Evolutionary conservation across 2,329 filamentous ascomycete species (phyloP).

Genomic region (Cyclaneusma minus): DNA sequence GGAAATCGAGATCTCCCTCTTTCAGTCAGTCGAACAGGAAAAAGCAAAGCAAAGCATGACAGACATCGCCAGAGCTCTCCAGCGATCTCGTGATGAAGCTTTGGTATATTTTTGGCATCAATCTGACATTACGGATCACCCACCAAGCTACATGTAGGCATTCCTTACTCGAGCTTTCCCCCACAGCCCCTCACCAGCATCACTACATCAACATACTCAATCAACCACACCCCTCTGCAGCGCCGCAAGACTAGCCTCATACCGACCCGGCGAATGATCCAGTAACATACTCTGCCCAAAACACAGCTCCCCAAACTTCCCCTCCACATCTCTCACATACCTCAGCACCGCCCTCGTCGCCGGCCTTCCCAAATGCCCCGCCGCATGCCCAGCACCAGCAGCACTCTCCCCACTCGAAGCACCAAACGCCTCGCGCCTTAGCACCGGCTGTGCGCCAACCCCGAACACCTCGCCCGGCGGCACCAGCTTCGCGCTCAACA

Average conservation of each 20-base stretch:
- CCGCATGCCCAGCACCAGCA: conserved; percentile 5
- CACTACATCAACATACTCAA: no score
- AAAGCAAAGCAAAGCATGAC: no score
- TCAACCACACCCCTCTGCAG: conserved; percentile 27
- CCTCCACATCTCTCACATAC: conserved; percentile 57
- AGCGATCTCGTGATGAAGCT: no score
- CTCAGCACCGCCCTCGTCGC: conserved; percentile 54
- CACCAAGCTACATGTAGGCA: no score
- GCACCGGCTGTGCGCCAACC: conserved; percentile 50
- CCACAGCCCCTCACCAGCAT: no score
- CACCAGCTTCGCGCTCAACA: conserved; percentile 54
- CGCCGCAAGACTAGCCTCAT: conserved; percentile 52
- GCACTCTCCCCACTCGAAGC: conserved; percentile 11
- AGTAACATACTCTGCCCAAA: conserved; percentile 62
- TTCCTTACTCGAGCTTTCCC: no score
- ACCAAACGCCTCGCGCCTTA: conserved; percentile 51
- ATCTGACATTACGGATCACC: no score
- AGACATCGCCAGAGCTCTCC: no score
- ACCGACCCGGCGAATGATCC: conserved; percentile 61
- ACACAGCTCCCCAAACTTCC: conserved; percentile 50
- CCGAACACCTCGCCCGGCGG: conserved; percentile 66
- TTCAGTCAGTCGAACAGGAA: no score
- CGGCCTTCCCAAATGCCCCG: conserved; percentile 42
- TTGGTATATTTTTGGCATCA: no score
- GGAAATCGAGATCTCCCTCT: no score